Evolutionary conservation across 495 filamentous ascomycete genomes (phyloP), one percentile per base, ranked within the genome.

Genomic region (Tuber aestivum): DNA sequence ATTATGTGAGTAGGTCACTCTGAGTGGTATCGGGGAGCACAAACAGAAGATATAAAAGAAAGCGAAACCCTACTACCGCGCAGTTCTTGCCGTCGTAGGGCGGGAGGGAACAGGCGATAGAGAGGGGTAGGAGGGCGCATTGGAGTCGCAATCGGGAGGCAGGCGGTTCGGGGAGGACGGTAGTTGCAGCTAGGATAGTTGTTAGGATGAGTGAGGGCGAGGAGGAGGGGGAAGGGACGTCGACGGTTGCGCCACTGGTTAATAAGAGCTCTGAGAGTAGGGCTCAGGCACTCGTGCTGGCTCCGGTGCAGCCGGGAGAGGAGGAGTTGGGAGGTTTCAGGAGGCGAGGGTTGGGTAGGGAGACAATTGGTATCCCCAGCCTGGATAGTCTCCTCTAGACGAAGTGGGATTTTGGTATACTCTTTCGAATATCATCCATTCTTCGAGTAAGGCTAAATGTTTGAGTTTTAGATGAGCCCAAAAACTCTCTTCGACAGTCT

Each of bases 351-450:
- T 27, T 65, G 50, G 78, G 50, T 10, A 71, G 78, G 70, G 75
- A 79, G 70, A 79, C 78, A 38, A 79, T 76, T 41, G 78, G 78
- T 45, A 79, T 79, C 69, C 78, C 78, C 23, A 79, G 78, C 41
- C 79, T 79, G 37, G 73, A 76, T 61, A 79, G 78, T 45, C 40
- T 79, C 70, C 79, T 79, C 61, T 61, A 79, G 50, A 75, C 77
- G 35, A 79, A 79, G 68, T 79, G 78, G 72, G 50, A 79, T 35
- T 70, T 41, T 27, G 78, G 76, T 79, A 72, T 72, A 72, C 72
- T 42, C 48, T 50, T 73, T 21, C n/a, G 3, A 21, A 65, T 16
- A 12, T 32, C 56, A 32, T n/a, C n/a, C n/a, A n/a, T n/a, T n/a
- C n/a, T n/a, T n/a, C n/a, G n/a, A n/a, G n/a, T n/a, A n/a, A n/a